A percentile compares a stretch with the other conserved stretches of the same genome.
Evolutionary conservation across 768 basidiomycete species (phyloP).

Genomic region (Rubroboletus pulcherrimus): DNA sequence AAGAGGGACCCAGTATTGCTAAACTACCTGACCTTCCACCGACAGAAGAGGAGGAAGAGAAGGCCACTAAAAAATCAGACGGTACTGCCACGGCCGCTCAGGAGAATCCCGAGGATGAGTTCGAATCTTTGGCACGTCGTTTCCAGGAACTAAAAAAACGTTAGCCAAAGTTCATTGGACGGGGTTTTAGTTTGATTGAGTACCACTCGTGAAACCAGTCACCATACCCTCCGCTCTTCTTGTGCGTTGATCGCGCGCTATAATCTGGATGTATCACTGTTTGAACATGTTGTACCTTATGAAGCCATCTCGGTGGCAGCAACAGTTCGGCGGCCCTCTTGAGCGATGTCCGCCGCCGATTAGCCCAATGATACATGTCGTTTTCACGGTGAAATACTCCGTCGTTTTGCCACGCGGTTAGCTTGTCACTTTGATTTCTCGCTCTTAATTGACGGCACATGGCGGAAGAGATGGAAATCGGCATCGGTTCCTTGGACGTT

Average conservation of each 20-base stretch:
- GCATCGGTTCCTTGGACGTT: neutral
- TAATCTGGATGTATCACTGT: conserved; percentile 5
- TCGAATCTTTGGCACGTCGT: conserved; percentile 69
- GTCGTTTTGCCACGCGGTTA: neutral
- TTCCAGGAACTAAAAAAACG: conserved; percentile 88
- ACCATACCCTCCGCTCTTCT: neutral
- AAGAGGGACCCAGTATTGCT: conserved; percentile 20
- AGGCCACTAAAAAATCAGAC: conserved; percentile 8
- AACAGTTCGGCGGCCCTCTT: neutral
- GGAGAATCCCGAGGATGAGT: conserved; percentile 55
- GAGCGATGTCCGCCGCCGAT: conserved; percentile 20
- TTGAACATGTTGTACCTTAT: conserved; percentile 8
- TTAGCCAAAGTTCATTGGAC: conserved; percentile 28
- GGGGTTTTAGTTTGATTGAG: neutral
- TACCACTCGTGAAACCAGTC: conserved; percentile 5
- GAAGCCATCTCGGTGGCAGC: neutral
- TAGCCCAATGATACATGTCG: neutral
- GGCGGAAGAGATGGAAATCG: neutral
- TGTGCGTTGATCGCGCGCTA: conserved; percentile 1
- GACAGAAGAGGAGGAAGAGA: conserved; percentile 44
- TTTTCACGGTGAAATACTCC: neutral
- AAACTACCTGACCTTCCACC: conserved; percentile 52
- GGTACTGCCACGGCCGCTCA: conserved; percentile 4
- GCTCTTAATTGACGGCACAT: neutral
- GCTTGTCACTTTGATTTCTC: neutral